These are phyloP conservation scores for Xylaria arbuscula DNA, from an alignment of 2,329 filamentous ascomycete genomes.

Conservation along the genomic window DNA sequence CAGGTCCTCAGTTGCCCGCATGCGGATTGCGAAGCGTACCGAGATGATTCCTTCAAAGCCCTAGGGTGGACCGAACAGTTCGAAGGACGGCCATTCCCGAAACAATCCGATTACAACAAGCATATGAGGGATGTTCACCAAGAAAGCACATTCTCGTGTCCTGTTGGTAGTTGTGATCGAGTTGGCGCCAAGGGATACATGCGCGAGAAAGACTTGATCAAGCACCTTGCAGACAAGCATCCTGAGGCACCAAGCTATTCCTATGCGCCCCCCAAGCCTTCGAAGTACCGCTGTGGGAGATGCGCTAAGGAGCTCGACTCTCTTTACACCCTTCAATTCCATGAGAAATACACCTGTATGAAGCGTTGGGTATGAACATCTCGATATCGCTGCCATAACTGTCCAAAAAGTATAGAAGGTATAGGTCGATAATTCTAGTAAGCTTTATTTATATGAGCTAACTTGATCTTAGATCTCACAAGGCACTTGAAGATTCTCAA, in stretches of 20 bases:
- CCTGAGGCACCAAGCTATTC: slow-evolving; percentile 29
- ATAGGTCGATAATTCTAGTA: no score
- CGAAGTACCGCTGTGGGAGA: neutral
- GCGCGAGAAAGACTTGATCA: slow-evolving; percentile 42
- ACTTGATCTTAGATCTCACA: neutral
- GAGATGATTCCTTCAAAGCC: slow-evolving; percentile 28
- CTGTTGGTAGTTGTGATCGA: slow-evolving; percentile 46
- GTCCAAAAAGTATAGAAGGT: no score
- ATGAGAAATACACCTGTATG: neutral
- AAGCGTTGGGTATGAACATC: no score
- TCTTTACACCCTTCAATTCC: neutral
- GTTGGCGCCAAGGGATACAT: slow-evolving; percentile 43
- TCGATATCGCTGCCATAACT: no score
- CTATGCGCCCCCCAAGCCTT: neutral
- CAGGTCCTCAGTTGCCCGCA: slow-evolving; percentile 41
- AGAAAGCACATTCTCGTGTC: slow-evolving; percentile 51
- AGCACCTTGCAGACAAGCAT: slow-evolving; percentile 43
- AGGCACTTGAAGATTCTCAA: no score
- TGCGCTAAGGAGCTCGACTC: neutral
- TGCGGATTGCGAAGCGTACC: slow-evolving; percentile 40
- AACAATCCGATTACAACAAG: slow-evolving; percentile 47
- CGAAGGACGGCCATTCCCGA: slow-evolving; percentile 36
- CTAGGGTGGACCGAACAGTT: slow-evolving; percentile 30
- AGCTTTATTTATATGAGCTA: neutral
- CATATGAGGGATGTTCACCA: slow-evolving; percentile 54